phyloP scores from a whole-genome alignment of 768 basidiomycete genomes.

The Termitomyces titanicus region DNA sequence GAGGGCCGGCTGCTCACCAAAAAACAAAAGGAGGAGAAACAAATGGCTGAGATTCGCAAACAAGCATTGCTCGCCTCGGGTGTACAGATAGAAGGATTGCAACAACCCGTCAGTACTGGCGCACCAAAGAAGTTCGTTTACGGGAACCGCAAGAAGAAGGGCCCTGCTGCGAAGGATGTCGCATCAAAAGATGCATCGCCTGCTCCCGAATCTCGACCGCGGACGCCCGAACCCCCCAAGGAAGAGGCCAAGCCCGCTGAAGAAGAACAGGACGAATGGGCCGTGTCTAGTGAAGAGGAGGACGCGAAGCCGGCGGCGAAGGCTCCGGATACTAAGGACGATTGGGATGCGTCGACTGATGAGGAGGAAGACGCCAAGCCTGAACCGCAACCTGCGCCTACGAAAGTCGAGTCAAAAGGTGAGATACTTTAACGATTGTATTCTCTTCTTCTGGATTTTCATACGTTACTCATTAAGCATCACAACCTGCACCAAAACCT shows the following conservation, averaged over 20 bases:
- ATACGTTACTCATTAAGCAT: not conserved
- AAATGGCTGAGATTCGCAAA: slow-evolving; percentile 85
- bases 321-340: slow-evolving; percentile 14
- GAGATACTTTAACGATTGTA: not conserved
- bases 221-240: slow-evolving; percentile 37
- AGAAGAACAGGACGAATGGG: slow-evolving; percentile 52
- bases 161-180: slow-evolving; percentile 40
- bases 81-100: slow-evolving; percentile 86
- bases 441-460: not conserved
- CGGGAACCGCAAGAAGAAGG: slow-evolving; percentile 80
- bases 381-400: slow-evolving; percentile 8
- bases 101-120: slow-evolving; percentile 45
- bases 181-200: slow-evolving; percentile 50
- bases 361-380: slow-evolving; percentile 43
- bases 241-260: slow-evolving; percentile 22
- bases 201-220: slow-evolving; percentile 50
- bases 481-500: slow-evolving; percentile 15
- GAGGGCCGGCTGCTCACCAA: slow-evolving; percentile 95
- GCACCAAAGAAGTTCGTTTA: slow-evolving; percentile 76
- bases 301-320: slow-evolving; percentile 25
- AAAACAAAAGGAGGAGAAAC: slow-evolving; percentile 93
- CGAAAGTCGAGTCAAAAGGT: slow-evolving; percentile 12
- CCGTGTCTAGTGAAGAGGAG: slow-evolving; percentile 61
- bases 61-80: slow-evolving; percentile 89
- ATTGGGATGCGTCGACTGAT: slow-evolving; percentile 71